phyloP scores from a whole-genome alignment of 306 rosid genomes.

The Crataegus laevigata region DNA sequence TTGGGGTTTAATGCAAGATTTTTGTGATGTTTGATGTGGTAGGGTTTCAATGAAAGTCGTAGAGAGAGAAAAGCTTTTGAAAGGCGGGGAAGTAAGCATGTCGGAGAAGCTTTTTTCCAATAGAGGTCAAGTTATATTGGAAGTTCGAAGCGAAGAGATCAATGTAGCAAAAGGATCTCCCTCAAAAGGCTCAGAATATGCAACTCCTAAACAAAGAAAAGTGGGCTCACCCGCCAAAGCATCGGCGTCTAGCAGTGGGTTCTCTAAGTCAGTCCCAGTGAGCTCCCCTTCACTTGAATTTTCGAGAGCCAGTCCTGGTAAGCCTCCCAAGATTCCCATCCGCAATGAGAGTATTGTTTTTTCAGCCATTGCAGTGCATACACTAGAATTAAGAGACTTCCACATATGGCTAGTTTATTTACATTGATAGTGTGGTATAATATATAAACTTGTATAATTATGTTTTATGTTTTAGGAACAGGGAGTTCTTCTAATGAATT shows the following conservation, averaged over 20 bases:
- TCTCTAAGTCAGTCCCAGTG: constrained; percentile 35
- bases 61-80: constrained; percentile 10
- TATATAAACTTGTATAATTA: no score
- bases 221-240: constrained; percentile 19
- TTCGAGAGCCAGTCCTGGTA: constrained; percentile 32
- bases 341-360: constrained; percentile 15
- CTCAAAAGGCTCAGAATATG: constrained; percentile 18
- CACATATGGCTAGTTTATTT: no score
- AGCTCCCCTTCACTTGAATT: constrained; percentile 43
- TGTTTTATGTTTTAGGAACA: no score
- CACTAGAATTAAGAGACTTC: no score
- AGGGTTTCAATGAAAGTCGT: constrained; percentile 40
- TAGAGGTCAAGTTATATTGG: constrained; percentile 42
- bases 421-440: no score
- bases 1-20: no score
- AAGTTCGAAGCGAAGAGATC: constrained; percentile 27
- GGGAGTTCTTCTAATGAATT: no score
- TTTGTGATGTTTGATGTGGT: no score
- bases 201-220: constrained; percentile 12
- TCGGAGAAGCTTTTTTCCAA: constrained; percentile 40
- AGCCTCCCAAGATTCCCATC: constrained; percentile 47
- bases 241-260: background rate
- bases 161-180: constrained; percentile 24
- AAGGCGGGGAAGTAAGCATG: constrained; percentile 41
- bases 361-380: no score